Conservation (phyloP, 2,329 filamentous ascomycete species). For the Microsporum audouinii region DNA sequence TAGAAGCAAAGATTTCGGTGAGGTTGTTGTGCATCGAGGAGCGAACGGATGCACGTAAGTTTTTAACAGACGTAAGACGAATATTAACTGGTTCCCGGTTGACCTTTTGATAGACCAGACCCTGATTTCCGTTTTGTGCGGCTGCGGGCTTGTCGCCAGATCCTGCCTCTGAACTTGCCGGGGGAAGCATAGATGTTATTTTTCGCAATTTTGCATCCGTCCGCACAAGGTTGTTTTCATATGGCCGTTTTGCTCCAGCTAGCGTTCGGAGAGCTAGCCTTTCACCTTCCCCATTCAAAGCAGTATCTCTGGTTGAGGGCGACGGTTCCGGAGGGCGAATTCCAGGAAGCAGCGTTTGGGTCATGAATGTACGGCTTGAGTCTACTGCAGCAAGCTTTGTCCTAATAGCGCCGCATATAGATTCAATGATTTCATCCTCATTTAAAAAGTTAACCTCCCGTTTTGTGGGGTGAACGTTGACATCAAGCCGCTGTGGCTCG, state of each 20-base stretch:
- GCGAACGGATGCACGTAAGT: conserved; percentile 68
- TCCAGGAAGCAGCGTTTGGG: conserved; percentile 75
- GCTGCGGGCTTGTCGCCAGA: conserved; percentile 17
- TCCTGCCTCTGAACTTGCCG: conserved; percentile 25
- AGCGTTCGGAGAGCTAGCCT: conserved; percentile 29
- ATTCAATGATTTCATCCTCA: conserved; percentile 88
- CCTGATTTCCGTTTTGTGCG: conserved; percentile 36
- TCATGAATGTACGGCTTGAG: conserved; percentile 86
- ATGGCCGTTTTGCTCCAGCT: conserved; percentile 42
- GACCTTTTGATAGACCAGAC: conserved; percentile 58
- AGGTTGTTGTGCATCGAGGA: conserved; percentile 72
- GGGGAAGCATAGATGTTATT: conserved; percentile 90
- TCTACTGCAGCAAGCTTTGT: conserved; percentile 74
- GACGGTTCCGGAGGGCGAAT: conserved; percentile 28
- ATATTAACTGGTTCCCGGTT: conserved; percentile 60
- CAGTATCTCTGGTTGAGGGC: conserved; percentile 11
- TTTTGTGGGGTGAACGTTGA: conserved; percentile 96
- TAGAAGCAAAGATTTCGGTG: conserved; percentile 73
- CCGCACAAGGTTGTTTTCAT: conserved; percentile 79
- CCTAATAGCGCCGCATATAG: conserved; percentile 69
- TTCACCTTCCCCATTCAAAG: conserved; percentile 14
- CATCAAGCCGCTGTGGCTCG: conserved; percentile 82
- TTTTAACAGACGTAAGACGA: conserved; percentile 71
- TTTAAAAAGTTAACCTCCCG: conserved; percentile 94
- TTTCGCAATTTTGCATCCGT: conserved; percentile 84